Percentiles rank a stretch among this genome's conserved stretches.
Conservation (phyloP, 2,329 filamentous ascomycete genomes). For the Fusarium papillatum region DNA sequence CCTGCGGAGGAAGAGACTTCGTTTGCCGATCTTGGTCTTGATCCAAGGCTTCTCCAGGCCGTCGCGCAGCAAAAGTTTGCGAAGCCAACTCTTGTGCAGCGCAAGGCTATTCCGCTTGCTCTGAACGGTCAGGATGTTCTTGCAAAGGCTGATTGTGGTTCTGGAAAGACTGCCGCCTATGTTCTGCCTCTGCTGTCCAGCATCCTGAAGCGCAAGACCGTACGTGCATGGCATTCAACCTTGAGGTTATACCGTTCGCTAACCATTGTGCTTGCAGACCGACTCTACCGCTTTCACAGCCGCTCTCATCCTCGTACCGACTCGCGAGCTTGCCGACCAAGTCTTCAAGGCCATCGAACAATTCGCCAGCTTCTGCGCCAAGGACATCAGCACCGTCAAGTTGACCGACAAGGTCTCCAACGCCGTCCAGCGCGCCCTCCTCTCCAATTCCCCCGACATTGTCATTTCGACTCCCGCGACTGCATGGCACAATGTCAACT, state of each 20-base stretch:
- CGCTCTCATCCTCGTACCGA: constrained; percentile 93
- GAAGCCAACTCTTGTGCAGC: constrained; percentile 90
- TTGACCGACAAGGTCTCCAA: constrained; percentile 92
- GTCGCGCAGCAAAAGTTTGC: constrained; percentile 87
- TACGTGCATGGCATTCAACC: constrained; percentile 47
- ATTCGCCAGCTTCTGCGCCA: constrained; percentile 86
- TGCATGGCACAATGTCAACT: constrained; percentile 81
- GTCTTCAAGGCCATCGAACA: constrained; percentile 84
- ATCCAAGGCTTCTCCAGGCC: constrained; percentile 87
- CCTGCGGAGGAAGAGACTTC: constrained; percentile 57
- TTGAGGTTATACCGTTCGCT: constrained; percentile 3
- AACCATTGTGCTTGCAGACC: constrained; percentile 51
- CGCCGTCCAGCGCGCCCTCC: constrained; percentile 86
- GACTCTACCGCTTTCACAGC: constrained; percentile 70
- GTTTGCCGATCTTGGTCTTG: constrained; percentile 85
- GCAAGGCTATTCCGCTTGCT: constrained; percentile 88
- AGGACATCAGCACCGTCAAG: constrained; percentile 86
- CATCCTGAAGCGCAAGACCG: constrained; percentile 83
- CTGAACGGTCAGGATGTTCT: constrained; percentile 91
- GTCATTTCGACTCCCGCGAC: constrained; percentile 93
- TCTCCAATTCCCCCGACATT: constrained; percentile 89
- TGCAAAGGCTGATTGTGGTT: constrained; percentile 93
- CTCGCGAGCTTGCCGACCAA: constrained; percentile 93
- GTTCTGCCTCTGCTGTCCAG: constrained; percentile 89
- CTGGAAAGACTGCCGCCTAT: constrained; percentile 98